phyloP scores from a whole-genome alignment of 208 protist genomes.

The Wallacemonas sp. region DNA sequence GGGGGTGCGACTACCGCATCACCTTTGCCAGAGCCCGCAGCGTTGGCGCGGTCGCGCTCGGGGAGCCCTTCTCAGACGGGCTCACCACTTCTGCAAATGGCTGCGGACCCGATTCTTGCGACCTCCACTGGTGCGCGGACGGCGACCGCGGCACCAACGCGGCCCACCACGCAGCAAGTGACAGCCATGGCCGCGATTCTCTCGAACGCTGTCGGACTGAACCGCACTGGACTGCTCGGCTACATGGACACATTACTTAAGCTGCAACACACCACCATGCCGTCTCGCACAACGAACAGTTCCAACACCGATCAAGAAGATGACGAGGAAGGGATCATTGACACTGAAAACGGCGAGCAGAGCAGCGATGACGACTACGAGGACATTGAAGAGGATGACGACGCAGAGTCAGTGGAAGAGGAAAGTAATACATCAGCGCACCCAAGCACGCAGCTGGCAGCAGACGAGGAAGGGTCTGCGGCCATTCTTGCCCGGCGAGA shows the following conservation, averaged over 20 bases:
- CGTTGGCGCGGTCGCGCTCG: too few species aligned
- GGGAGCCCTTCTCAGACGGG: background rate
- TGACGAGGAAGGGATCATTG: slow-evolving; percentile 12
- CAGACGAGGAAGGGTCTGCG: background rate
- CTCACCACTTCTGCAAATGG: background rate
- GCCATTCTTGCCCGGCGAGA: background rate
- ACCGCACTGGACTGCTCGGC: slow-evolving; percentile 32
- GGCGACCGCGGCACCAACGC: background rate
- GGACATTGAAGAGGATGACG: slow-evolving; percentile 29
- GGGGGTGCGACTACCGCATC: background rate
- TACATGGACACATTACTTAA: slow-evolving; percentile 29
- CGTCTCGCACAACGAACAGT: too few species aligned
- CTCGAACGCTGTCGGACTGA: slow-evolving; percentile 35
- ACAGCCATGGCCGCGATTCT: slow-evolving; percentile 48
- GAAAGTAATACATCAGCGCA: background rate
- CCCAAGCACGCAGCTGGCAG: too few species aligned
- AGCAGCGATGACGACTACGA: slow-evolving; percentile 28
- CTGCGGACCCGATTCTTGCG: background rate
- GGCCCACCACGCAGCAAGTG: slow-evolving; percentile 48
- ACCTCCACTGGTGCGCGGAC: background rate
- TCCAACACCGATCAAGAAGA: too few species aligned
- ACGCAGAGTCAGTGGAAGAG: slow-evolving; percentile 34
- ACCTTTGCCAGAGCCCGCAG: background rate
- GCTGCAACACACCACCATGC: slow-evolving; percentile 18
- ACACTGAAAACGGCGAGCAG: slow-evolving; percentile 16